phyloP scores from a whole-genome alignment of 352 stramenopile species.

The Pythium graminicola region DNA sequence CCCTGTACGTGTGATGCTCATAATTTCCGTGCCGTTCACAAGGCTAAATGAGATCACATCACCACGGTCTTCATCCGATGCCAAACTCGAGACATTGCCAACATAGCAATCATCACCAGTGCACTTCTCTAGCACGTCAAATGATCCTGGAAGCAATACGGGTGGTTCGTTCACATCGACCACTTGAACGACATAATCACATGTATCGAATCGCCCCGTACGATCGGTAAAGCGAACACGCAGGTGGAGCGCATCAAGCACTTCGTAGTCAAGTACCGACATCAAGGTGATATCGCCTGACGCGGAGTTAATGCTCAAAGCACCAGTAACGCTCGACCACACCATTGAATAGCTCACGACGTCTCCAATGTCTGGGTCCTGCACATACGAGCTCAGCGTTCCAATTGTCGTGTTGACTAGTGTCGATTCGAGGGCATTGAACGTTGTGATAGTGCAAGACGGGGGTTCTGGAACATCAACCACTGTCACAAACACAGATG shows the following conservation, averaged over 20 bases:
- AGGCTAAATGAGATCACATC: slow-evolving; percentile 31
- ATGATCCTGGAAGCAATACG: slow-evolving; percentile 29
- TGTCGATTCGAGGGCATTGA: slow-evolving; percentile 27
- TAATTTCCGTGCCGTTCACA: slow-evolving; percentile 17
- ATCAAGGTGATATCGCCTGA: slow-evolving; percentile 23
- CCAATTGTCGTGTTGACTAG: slow-evolving; percentile 9
- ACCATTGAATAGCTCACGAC: slow-evolving; percentile 11
- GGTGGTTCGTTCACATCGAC: slow-evolving; percentile 41
- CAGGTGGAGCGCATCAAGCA: slow-evolving; percentile 29
- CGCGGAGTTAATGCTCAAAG: slow-evolving; percentile 1
- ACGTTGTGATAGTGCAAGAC: slow-evolving; percentile 22
- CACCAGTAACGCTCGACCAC: slow-evolving; percentile 16
- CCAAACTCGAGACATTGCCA: slow-evolving; percentile 32
- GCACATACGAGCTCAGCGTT: slow-evolving; percentile 7
- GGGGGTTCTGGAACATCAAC: slow-evolving; percentile 39
- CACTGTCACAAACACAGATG: slow-evolving; percentile 26
- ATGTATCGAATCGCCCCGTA: slow-evolving; percentile 30
- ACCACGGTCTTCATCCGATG: slow-evolving; percentile 40
- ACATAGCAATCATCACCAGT: slow-evolving; percentile 33
- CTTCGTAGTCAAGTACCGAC: slow-evolving; percentile 36
- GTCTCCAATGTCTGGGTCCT: slow-evolving; percentile 22
- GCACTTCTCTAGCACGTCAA: slow-evolving; percentile 48
- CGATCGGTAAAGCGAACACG: slow-evolving; percentile 38
- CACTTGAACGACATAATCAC: slow-evolving; percentile 40
- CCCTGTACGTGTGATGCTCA: slow-evolving; percentile 1